These are phyloP conservation scores for Claviceps sp. DNA, from an alignment of 2,329 filamentous ascomycete genomes.

Conservation along the genomic window DNA sequence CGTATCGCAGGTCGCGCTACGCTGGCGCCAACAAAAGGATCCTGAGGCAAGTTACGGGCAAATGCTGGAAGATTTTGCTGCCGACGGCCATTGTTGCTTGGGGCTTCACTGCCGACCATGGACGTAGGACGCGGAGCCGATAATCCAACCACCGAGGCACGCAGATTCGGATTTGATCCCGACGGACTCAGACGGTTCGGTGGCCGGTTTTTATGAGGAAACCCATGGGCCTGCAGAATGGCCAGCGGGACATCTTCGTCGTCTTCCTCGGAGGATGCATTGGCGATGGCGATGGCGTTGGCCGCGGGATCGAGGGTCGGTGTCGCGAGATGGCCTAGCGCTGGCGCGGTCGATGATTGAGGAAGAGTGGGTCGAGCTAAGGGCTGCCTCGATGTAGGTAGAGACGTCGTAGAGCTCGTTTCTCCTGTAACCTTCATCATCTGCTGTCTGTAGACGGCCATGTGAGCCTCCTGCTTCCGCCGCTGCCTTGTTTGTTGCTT, in stretches of 20 bases:
- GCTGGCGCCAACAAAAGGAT: conserved; percentile 72
- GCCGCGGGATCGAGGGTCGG: conserved; percentile 25
- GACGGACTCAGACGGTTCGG: conserved; percentile 52
- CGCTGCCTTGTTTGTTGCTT: conserved; percentile 62
- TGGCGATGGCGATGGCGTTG: conserved; percentile 33
- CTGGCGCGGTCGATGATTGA: conserved; percentile 49
- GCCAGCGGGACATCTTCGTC: conserved; percentile 81
- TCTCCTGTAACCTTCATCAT: conserved; percentile 96
- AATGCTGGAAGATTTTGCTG: conserved; percentile 57
- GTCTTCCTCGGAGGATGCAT: conserved; percentile 66
- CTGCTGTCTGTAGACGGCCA: conserved; percentile 80
- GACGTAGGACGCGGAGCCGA: conserved; percentile 41
- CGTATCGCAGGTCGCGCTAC: conserved; percentile 59
- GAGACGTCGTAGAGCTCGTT: conserved; percentile 21
- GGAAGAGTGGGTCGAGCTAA: conserved; percentile 40
- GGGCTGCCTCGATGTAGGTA: conserved; percentile 12
- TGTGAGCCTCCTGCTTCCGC: conserved; percentile 78
- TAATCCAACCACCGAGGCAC: conserved; percentile 35
- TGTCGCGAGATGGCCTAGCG: conserved; percentile 29
- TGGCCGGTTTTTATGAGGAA: conserved; percentile 64
- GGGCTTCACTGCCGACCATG: conserved; percentile 20
- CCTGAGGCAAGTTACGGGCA: conserved; percentile 66
- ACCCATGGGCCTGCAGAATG: conserved; percentile 79
- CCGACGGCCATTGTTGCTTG: conserved; percentile 16
- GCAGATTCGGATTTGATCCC: conserved; percentile 59